Base-by-base conservation (phyloP, 768 basidiomycete species). In the Dacryopinax primogenitus region DNA sequence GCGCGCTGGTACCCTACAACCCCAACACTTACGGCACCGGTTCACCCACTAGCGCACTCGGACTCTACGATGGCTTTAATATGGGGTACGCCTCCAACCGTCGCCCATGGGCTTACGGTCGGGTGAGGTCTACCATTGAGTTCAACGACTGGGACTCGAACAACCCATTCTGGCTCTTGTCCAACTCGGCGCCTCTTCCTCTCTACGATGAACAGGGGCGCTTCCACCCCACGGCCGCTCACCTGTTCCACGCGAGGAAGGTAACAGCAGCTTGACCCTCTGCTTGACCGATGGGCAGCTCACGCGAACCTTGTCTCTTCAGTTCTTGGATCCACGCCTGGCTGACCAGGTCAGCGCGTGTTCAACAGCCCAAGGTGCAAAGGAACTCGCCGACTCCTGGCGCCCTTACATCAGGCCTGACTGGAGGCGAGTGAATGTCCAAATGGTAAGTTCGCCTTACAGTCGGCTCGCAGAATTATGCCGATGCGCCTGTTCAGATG, bases 351-450 rank as follows among this genome's bases (percentile, higher is more conserved):
- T 58, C 26, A 32, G 26, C 30, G 51, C 51, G 26, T 26, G 26
- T 58, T 30, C 51, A 26, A 58, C 51, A 2, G 51, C 51, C 32
- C 11, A 30, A 58, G 51, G 26, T 9, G 51, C 51, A 23, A 58
- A 58, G 51, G 51, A 58, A 7, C 51, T 58, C 51, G 51, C 51
- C 4, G 51, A 58, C 51, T 58, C 51, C 4, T 58, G 51, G 51
- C 51, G 51, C 26, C 51, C 26, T 15, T 58, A 58, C 51, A 58
- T 32, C 26, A 13, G 51, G 51, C 30, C 51, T 6, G 51, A 58
- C 26, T 58, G 51, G 51, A 58, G 51, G 51, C 26, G 51, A 30
- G 51, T 58, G 51, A 58, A 58, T 18, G 51, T 6, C 3, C 51
- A 58, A 58, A 13, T 58, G 9, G 51, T 58, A 30, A 13, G 51